Base-by-base conservation (phyloP, 2,329 filamentous ascomycete genomes). In the Colletotrichum caudatum region DNA sequence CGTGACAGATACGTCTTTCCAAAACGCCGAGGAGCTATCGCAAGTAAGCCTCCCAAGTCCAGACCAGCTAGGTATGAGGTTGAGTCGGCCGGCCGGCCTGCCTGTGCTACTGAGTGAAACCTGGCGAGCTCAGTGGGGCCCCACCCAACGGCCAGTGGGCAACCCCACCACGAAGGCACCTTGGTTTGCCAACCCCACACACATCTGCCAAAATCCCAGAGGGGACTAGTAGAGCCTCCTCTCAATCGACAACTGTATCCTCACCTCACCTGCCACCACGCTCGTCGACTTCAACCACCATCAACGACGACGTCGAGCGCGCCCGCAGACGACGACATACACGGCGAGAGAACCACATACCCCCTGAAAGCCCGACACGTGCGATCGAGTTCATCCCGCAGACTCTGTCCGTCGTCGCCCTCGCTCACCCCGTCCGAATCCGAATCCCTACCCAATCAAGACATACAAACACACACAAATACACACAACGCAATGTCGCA, bases 401-500 rank as follows among this genome's bases (percentile, higher is more conserved):
- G 20, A 46, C 44, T 46, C 41, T 5, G 39, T 41, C 20, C 20
- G 61, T 64, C 46, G 58, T n/a, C 58, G 29, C 26, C 18, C 59
- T 69, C 54, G 58, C 64, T 51, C 59, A 58, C 71, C 44, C 44
- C 20, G 59, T 51, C 41, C 57, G 64, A 37, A 33, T 51, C 41
- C 57, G 64, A 37, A 33, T 48, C 48, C 46, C 23, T 26, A 46
- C 37, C 29, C 20, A 29, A 11, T 18, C n/a, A 62, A 50, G 11
- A 50, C n/a, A 48, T 20, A 48, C 46, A 48, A 3, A 50, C 48
- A 26, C 26, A 26, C n/a, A 62, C 11, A 50, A n/a, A 50, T n/a
- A 50, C 46, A 50, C n/a, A 50, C n/a, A 50, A n/a, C 33, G 20
- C 59, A 39, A 96, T 97, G 94, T 93, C 94, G 56, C 91, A 96